Evolutionary conservation across 202 grass and related monocot genomes (phyloP).

Genomic region (Panicum hallii): DNA sequence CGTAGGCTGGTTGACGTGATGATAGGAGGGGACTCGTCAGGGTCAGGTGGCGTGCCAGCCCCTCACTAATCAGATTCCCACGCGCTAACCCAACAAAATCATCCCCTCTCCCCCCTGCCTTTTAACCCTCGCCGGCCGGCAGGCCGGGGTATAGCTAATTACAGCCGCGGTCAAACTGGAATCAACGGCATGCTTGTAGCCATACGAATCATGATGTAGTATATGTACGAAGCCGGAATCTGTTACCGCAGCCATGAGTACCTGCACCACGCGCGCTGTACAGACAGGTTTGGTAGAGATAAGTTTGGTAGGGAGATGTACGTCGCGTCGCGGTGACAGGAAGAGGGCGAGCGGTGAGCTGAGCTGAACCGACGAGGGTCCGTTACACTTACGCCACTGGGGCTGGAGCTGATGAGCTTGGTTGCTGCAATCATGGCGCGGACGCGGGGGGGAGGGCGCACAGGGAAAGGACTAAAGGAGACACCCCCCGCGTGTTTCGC

Average conservation of each 20-base stretch:
- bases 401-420: not conserved
- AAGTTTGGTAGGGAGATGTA: not conserved
- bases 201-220: not conserved
- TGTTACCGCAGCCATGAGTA: not conserved
- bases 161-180: not conserved
- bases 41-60: conserved; percentile 79
- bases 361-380: too few relatives aligned
- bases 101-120: not conserved
- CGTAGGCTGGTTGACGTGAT: conserved; percentile 65
- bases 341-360: not conserved
- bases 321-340: not conserved
- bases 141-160: not conserved
- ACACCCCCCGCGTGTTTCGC: conserved; percentile 23
- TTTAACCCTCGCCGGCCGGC: conserved; percentile 11
- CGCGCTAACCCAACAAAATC: conserved; percentile 69
- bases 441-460: not conserved
- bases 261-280: not conserved
- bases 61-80: conserved; percentile 90
- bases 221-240: too few relatives aligned
- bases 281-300: not conserved
- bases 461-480: not conserved
- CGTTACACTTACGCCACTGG: too few relatives aligned
- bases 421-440: not conserved
- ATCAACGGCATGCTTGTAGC: conserved; percentile 18
- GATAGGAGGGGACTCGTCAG: conserved; percentile 51